Conservation (phyloP, 2,329 filamentous ascomycete species). For the Rhexocercosporidium sp. region DNA sequence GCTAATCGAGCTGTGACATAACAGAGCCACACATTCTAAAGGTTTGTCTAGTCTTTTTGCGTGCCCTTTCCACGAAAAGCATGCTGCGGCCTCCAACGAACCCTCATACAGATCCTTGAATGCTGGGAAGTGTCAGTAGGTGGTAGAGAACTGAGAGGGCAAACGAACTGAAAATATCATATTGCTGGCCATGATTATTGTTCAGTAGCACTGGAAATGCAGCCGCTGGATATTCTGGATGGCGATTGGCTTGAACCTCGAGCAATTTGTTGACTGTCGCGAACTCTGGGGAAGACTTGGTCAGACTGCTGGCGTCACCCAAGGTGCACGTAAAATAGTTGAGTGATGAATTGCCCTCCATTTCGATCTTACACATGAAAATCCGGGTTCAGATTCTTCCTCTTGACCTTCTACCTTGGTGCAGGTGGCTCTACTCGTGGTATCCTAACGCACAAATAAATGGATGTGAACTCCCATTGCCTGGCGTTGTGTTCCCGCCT, state of each 20-base stretch:
- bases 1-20: slow-evolving; percentile 60
- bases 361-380: neutral
- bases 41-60: neutral
- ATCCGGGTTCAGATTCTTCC: neutral
- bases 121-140: neutral
- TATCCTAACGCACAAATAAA: too few species aligned
- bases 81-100: neutral
- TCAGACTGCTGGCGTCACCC: slow-evolving; percentile 52
- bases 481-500: neutral
- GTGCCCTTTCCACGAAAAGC: neutral
- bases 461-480: too few species aligned
- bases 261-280: slow-evolving; percentile 56
- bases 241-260: slow-evolving; percentile 49
- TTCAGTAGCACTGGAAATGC: slow-evolving; percentile 49
- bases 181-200: neutral
- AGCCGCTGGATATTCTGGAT: slow-evolving; percentile 51
- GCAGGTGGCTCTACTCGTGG: neutral
- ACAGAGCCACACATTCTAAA: slow-evolving; percentile 52
- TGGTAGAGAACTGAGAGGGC: neutral
- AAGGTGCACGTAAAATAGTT: slow-evolving; percentile 41
- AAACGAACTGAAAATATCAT: neutral
- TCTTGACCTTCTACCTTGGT: neutral
- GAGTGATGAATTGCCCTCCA: neutral
- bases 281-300: slow-evolving; percentile 56
- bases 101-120: slow-evolving; percentile 10